phyloP scores from a whole-genome alignment of 139 green algal species.

The Picochlorum sp. region DNA sequence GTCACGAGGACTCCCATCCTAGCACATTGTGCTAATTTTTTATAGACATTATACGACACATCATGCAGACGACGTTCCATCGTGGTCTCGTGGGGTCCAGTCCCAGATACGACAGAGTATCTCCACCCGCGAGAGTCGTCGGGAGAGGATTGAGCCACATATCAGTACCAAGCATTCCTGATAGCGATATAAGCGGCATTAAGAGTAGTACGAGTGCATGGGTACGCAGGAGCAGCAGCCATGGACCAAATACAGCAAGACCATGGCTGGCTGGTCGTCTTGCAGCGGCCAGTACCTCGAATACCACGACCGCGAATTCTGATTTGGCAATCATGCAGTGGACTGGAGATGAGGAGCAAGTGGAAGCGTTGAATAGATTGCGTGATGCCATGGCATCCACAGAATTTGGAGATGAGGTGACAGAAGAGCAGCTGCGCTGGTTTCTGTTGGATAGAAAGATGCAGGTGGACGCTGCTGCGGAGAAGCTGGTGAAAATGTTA shows the following conservation, averaged over 20 bases:
- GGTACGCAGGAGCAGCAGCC: too few species aligned
- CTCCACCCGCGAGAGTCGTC: too few species aligned
- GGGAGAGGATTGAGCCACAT: too few species aligned
- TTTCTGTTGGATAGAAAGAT: conserved; percentile 73
- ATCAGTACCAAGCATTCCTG: too few species aligned
- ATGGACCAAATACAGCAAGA: not conserved
- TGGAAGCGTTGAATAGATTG: conserved; percentile 39
- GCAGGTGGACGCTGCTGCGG: conserved; percentile 63
- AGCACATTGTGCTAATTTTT: too few species aligned
- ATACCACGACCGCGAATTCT: not conserved
- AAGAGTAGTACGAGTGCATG: too few species aligned
- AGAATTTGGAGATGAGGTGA: conserved; percentile 7
- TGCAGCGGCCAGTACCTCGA: not conserved
- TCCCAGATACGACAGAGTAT: too few species aligned
- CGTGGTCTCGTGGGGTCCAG: too few species aligned
- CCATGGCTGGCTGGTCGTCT: not conserved
- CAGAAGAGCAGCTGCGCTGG: conserved; percentile 53
- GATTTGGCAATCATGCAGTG: conserved; percentile 24
- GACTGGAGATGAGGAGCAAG: conserved; percentile 20
- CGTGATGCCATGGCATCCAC: conserved; percentile 21
- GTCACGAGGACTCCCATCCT: too few species aligned
- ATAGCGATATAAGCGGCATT: too few species aligned
- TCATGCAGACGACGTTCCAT: too few species aligned
- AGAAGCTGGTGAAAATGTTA: conserved; percentile 64
- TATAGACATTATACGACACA: too few species aligned